Conservation (phyloP, 306 rosid species). For the Hippophae tibetana region DNA sequence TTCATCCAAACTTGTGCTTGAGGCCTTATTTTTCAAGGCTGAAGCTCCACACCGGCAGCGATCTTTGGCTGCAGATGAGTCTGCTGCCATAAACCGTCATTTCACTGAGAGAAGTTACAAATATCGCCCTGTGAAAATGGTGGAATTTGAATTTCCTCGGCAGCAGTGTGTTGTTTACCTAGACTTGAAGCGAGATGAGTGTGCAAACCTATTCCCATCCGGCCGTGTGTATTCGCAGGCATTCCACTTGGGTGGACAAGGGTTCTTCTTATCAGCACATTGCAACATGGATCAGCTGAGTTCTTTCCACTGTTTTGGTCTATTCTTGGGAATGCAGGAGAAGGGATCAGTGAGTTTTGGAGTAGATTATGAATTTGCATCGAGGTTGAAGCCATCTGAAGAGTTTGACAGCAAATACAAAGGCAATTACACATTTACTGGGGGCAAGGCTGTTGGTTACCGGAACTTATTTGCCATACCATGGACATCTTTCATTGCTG, state of each 20-base stretch:
- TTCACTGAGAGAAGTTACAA: conserved; percentile 87
- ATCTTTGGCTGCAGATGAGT: conserved; percentile 56
- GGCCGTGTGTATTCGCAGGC: conserved; percentile 98
- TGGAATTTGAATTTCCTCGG: conserved; percentile 85
- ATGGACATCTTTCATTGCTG: conserved; percentile 78
- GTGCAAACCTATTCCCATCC: conserved; percentile 63
- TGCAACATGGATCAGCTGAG: conserved; percentile 99
- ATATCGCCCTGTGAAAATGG: conserved; percentile 95
- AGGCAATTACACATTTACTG: conserved; percentile 90
- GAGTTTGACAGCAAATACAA: conserved; percentile 89
- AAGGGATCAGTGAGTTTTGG: conserved; percentile 87
- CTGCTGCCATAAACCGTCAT: conserved; percentile 51
- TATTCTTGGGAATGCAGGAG: conserved; percentile 96
- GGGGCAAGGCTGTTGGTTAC: conserved; percentile 97
- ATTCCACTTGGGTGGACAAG: conserved; percentile 96
- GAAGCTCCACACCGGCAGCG: conserved; percentile 95
- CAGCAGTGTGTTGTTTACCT: conserved; percentile 91
- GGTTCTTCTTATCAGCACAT: conserved; percentile 93
- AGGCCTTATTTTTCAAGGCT: conserved; percentile 85
- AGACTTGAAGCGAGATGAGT: conserved; percentile 91
- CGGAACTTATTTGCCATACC: conserved; percentile 78
- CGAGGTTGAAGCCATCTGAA: conserved; percentile 65
- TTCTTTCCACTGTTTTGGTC: conserved; percentile 90
- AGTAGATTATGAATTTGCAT: conserved; percentile 91
- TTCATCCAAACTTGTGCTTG: conserved; percentile 79